Conservation (phyloP, 352 stramenopile species). For the Aphanomyces astaci region DNA sequence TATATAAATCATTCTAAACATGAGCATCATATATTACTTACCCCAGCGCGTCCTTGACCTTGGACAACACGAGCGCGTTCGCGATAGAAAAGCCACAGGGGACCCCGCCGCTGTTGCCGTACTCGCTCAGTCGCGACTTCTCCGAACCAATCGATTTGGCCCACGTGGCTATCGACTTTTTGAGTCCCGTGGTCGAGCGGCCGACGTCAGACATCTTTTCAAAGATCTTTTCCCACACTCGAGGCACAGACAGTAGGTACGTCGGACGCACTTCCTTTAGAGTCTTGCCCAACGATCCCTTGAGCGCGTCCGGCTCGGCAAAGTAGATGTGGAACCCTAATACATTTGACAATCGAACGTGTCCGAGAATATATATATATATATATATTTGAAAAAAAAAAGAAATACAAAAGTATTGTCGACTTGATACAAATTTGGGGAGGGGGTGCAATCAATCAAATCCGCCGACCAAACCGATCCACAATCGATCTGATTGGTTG, state of each 20-base stretch:
- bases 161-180: conserved; percentile 77
- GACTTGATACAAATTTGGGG: too few species aligned
- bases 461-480: too few species aligned
- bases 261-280: conserved; percentile 55
- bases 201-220: conserved; percentile 62
- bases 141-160: conserved; percentile 63
- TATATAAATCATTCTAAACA: too few species aligned
- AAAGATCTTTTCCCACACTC: conserved; percentile 85
- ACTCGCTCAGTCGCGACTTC: conserved; percentile 59
- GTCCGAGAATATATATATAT: too few species aligned
- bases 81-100: conserved; percentile 71
- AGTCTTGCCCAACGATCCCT: conserved; percentile 54
- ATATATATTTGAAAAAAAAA: too few species aligned
- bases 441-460: too few species aligned
- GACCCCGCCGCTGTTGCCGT: conserved; percentile 40
- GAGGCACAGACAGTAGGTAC: conserved; percentile 79
- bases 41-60: conserved; percentile 66
- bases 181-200: conserved; percentile 55
- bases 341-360: too few species aligned
- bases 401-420: too few species aligned
- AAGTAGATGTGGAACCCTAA: conserved; percentile 69
- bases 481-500: too few species aligned
- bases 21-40: too few species aligned
- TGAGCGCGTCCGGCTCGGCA: conserved; percentile 58
- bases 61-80: conserved; percentile 73